Evolutionary conservation across 495 filamentous ascomycete species (phyloP).

Genomic region (Pyronema domesticum): DNA sequence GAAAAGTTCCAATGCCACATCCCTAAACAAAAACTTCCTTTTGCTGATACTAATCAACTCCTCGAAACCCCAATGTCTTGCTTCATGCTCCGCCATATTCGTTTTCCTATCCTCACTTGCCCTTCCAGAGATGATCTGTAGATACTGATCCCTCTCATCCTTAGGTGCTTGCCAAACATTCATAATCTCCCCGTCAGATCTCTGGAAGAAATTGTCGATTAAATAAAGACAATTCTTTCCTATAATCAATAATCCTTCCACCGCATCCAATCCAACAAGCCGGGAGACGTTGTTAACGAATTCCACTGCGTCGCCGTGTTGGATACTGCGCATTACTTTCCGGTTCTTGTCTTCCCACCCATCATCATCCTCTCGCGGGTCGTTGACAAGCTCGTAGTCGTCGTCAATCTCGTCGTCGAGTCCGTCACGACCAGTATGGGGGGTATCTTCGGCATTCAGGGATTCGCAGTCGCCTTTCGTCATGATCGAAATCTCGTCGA

Average conservation of each 20-base stretch:
- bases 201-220: conserved; percentile 85
- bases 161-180: conserved; percentile 83
- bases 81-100: conserved; percentile 47
- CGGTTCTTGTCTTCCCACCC: conserved; percentile 92
- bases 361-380: conserved; percentile 60
- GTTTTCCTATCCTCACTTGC: conserved; percentile 44
- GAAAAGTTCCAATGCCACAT: conserved; percentile 89
- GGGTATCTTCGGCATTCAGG: conserved; percentile 16
- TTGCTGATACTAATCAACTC: conserved; percentile 96
- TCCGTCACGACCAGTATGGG: conserved; percentile 24
- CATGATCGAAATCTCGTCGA: conserved; percentile 24
- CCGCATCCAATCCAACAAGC: conserved; percentile 78
- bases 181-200: conserved; percentile 86
- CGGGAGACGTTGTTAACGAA: conserved; percentile 88
- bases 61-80: conserved; percentile 80
- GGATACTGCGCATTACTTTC: conserved; percentile 87
- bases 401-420: conserved; percentile 48
- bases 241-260: conserved; percentile 77
- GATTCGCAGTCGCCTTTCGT: conserved; percentile 21
- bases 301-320: conserved; percentile 82
- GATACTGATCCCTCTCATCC: conserved; percentile 87
- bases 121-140: conserved; percentile 74
- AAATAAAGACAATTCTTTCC: conserved; percentile 90
- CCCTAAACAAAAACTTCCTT: conserved; percentile 81
- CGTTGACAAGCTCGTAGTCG: conserved; percentile 84